phyloP scores from a whole-genome alignment of 345 rosid genomes.

The Mangifera indica region DNA sequence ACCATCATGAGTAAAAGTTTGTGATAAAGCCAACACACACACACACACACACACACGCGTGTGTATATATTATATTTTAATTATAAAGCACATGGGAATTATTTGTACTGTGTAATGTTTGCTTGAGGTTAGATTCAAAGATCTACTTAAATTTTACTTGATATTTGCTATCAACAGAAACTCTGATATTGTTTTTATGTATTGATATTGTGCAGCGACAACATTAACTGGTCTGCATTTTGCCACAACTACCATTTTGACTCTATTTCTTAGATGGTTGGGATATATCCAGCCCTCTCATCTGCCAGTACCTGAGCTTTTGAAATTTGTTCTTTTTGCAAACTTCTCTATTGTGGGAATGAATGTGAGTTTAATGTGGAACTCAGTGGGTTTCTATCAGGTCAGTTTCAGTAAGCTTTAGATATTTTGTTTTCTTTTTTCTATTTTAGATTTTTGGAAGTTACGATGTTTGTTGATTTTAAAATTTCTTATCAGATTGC shows the following conservation, averaged over 20 bases:
- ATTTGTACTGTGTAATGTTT: background rate
- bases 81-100: background rate
- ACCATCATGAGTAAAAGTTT: background rate
- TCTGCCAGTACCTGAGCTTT: slow-evolving; percentile 70
- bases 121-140: slow-evolving; percentile 11
- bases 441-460: slow-evolving; percentile 12
- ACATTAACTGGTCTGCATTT: slow-evolving; percentile 98
- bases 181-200: slow-evolving; percentile 28
- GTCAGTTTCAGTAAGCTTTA: slow-evolving; percentile 30
- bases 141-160: slow-evolving; percentile 3
- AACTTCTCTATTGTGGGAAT: slow-evolving; percentile 98
- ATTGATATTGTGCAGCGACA: slow-evolving; percentile 67
- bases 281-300: slow-evolving; percentile 86
- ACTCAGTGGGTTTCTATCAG: slow-evolving; percentile 99
- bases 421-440: background rate
- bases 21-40: no score
- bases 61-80: no score
- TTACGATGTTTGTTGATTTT: background rate
- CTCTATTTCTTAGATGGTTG: slow-evolving; percentile 69
- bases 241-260: slow-evolving; percentile 84
- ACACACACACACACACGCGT: no score
- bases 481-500: slow-evolving; percentile 65
- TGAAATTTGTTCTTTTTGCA: slow-evolving; percentile 85
- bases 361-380: slow-evolving; percentile 99
- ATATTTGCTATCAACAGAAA: background rate